A percentile compares a stretch with the other conserved stretches of the same genome.
Conservation (phyloP, 345 rosid genomes). For the Eutrema yunnanense region DNA sequence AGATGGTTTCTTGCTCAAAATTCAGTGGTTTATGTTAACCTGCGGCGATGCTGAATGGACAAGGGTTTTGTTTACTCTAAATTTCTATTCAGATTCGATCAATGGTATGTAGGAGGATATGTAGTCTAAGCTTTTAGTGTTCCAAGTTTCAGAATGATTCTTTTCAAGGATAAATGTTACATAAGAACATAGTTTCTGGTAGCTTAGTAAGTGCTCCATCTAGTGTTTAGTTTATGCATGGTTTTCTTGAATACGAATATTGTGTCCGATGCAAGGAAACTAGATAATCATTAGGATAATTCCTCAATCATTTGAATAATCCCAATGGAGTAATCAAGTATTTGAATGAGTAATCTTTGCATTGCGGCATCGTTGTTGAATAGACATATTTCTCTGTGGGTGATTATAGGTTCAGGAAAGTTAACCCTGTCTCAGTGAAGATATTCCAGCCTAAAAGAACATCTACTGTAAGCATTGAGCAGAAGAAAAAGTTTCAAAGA, state of each 20-base stretch:
- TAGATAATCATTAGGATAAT: not conserved
- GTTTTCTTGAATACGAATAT: not conserved
- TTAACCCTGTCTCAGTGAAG: constrained; percentile 53
- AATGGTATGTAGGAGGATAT: not conserved
- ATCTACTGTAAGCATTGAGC: constrained; percentile 31
- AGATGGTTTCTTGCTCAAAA: not conserved
- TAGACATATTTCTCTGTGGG: not conserved
- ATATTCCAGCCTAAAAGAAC: constrained; percentile 40
- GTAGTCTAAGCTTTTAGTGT: constrained; percentile 1
- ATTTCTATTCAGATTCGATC: not conserved
- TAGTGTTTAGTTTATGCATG: not conserved
- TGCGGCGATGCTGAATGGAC: not conserved
- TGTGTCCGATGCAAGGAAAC: not conserved
- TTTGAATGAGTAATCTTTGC: not conserved
- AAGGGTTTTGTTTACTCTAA: not conserved
- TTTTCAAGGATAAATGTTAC: not conserved
- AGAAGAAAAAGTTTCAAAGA: constrained; percentile 49
- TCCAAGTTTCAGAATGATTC: not conserved
- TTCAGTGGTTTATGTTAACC: not conserved
- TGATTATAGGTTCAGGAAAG: constrained; percentile 22
- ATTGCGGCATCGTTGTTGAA: not conserved
- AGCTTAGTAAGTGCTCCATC: not conserved
- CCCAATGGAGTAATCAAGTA: not conserved
- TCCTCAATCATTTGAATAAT: not conserved
- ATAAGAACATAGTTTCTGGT: not conserved